A percentile compares a stretch with the other conserved stretches of the same genome.
Conservation (phyloP, 495 filamentous ascomycete species). For the Neohortaea acidophila region DNA sequence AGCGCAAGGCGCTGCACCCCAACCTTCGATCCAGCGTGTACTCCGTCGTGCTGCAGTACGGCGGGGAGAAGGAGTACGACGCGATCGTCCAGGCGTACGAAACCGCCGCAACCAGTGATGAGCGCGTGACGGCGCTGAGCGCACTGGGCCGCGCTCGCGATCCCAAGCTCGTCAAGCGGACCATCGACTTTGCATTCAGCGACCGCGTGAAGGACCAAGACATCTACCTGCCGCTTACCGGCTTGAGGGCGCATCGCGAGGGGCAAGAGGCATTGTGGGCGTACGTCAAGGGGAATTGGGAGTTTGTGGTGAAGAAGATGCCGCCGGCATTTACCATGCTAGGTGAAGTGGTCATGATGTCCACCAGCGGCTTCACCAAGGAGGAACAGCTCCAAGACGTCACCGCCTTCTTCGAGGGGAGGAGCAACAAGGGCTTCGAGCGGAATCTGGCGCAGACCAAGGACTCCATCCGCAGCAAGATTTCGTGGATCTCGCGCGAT, state of each 20-base stretch:
- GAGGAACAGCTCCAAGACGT: slow-evolving; percentile 60
- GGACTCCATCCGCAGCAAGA: slow-evolving; percentile 45
- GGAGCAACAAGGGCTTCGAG: slow-evolving; percentile 60
- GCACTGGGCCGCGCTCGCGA: slow-evolving; percentile 65
- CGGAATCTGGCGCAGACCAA: slow-evolving; percentile 45
- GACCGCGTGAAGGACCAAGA: slow-evolving; percentile 90
- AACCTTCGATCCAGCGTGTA: slow-evolving; percentile 59
- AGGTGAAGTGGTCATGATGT: slow-evolving; percentile 68
- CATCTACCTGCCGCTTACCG: slow-evolving; percentile 73
- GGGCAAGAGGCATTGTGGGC: slow-evolving; percentile 69
- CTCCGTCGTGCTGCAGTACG: slow-evolving; percentile 53
- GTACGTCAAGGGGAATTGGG: slow-evolving; percentile 84
- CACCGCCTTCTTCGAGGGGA: slow-evolving; percentile 62
- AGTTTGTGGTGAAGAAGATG: slow-evolving; percentile 56
- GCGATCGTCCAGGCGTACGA: slow-evolving; percentile 67
- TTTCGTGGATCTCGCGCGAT: slow-evolving; percentile 48
- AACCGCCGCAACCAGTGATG: slow-evolving; percentile 74
- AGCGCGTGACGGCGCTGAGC: slow-evolving; percentile 89
- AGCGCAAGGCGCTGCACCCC: slow-evolving; percentile 53
- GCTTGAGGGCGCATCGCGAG: slow-evolving; percentile 58
- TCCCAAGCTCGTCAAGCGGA: slow-evolving; percentile 64
- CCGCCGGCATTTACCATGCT: slow-evolving; percentile 75
- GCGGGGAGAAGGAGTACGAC: slow-evolving; percentile 65
- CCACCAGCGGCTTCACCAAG: slow-evolving; percentile 65
- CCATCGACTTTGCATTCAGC: slow-evolving; percentile 57